Percentiles rank a stretch among this genome's conserved stretches.
Evolutionary conservation across 2,329 filamentous ascomycete genomes (phyloP).

Genomic region (Diaporthe sp.): DNA sequence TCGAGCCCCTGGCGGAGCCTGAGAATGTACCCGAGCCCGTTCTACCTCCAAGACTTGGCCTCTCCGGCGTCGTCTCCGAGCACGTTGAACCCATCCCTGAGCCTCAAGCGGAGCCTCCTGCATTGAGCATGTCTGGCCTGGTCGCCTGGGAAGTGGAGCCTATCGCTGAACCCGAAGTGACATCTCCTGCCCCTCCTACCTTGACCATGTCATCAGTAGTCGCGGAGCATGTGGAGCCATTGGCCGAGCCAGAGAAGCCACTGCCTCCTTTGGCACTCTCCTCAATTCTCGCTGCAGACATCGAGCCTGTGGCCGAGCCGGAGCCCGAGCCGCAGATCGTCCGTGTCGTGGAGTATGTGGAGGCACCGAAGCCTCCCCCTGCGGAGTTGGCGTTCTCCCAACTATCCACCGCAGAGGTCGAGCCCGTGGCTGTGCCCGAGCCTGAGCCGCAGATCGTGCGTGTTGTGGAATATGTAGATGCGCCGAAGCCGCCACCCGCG

Average conservation of each 20-base stretch:
- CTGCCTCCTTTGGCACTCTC: conserved; percentile 35
- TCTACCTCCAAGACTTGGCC: conserved; percentile 50
- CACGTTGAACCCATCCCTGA: conserved; percentile 45
- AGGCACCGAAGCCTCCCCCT: conserved; percentile 35
- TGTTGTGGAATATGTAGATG: conserved; percentile 40
- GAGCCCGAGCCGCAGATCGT: conserved; percentile 38
- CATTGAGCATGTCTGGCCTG: conserved; percentile 40
- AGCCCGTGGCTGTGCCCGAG: conserved; percentile 35
- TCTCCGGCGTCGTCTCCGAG: conserved; percentile 46
- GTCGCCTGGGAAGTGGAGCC: conserved; percentile 45
- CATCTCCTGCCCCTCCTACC: conserved; percentile 32
- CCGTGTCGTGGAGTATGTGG: conserved; percentile 40
- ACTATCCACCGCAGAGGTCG: conserved; percentile 40
- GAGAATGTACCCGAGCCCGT: conserved; percentile 52
- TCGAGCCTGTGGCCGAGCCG: conserved; percentile 38
- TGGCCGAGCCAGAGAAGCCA: conserved; percentile 37
- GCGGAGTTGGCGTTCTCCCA: conserved; percentile 43
- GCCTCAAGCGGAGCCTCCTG: conserved; percentile 39
- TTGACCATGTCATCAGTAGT: conserved; percentile 40
- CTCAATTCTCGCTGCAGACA: conserved; percentile 38
- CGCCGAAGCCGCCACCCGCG: conserved; percentile 35
- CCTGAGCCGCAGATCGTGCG: conserved; percentile 37
- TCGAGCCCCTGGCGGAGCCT: conserved; percentile 52
- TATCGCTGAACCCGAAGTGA: conserved; percentile 47
- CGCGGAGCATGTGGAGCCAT: conserved; percentile 36